Evolutionary conservation across 2,329 filamentous ascomycete genomes (phyloP), one percentile per base, ranked within the genome.

Genomic region (Ceratocystis cubensis): DNA sequence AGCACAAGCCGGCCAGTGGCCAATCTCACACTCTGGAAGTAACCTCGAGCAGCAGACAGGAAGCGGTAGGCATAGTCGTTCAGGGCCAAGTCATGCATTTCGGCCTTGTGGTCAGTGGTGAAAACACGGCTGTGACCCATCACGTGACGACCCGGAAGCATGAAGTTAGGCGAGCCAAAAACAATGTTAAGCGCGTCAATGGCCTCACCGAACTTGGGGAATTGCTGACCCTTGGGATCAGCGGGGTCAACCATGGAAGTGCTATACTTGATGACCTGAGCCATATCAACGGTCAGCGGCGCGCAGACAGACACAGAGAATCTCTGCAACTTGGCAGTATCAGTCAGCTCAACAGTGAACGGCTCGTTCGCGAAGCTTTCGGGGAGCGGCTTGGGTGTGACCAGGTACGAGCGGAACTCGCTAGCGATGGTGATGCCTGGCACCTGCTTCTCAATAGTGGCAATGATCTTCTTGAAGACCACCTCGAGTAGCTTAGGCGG

Each of bases 121-220:
- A 84, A 84, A 69, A 80, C 80, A 0, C 80, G 78, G 6, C 76
- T 78, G 45, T 74, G 75, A 22, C 81, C 81, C 5, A 83, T 71
- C 0, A 79, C 73, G 3, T 75, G 71, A 46, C 77, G 71, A 15
- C 75, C 70, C 5, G 72, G 48, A 66, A 74, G 75, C 20, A 72
- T 73, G 53, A 79, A 75, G 5, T 80, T 72, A 0, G 72, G 71
- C 69, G 78, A 76, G 1, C 81, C 80, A 2, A 83, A 74, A 56
- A 84, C 77, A 53, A 82, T 75, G 61, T 79, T 80, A n/a, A 85
- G 72, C 1, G 79, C 80, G 69, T 83, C 79, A 15, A 83, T 74
- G 7, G 76, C 74, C 2, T 79, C 77, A 1, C 76, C 75, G 59
- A 78, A 81, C 69, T 80, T 80, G 13, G 81, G 82, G 57, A 81